Conservation (phyloP, 495 filamentous ascomycete genomes). For the Aspergillus panamensis region DNA sequence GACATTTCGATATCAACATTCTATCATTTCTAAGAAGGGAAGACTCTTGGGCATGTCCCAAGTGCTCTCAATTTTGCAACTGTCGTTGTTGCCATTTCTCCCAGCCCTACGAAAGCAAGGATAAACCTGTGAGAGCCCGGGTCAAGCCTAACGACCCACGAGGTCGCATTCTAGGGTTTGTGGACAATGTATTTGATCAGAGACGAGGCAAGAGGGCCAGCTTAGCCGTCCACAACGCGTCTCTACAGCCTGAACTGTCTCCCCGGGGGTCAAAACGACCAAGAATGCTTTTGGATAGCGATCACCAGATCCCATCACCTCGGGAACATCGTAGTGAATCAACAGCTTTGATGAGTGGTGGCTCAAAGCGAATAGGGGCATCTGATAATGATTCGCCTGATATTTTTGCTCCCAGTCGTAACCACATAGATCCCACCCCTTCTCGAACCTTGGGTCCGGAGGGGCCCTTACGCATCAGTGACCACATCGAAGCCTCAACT, state of each 20-base stretch:
- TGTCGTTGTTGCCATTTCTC: constrained; percentile 23
- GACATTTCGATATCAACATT: constrained; percentile 24
- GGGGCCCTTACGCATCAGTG: constrained; percentile 18
- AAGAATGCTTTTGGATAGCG: not conserved
- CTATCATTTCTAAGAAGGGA: constrained; percentile 12
- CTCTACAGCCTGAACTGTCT: not conserved
- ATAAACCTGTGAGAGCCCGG: constrained; percentile 18
- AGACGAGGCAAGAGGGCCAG: constrained; percentile 20
- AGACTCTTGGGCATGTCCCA: constrained; percentile 18
- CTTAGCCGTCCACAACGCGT: constrained; percentile 2
- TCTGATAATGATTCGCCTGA: not conserved
- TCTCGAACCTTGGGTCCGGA: constrained; percentile 2
- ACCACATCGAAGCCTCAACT: constrained; percentile 11
- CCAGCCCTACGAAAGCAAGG: constrained; percentile 21
- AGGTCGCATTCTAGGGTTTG: constrained; percentile 20
- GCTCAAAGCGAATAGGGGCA: not conserved
- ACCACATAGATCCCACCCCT: not conserved
- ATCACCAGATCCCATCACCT: not conserved
- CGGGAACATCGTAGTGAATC: not conserved
- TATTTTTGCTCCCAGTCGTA: not conserved
- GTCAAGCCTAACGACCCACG: constrained; percentile 22
- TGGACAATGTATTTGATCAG: constrained; percentile 26
- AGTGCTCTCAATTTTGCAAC: constrained; percentile 23
- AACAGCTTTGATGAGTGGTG: not conserved
- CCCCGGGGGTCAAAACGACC: constrained; percentile 13